These are phyloP conservation scores for Candida coquimbonensis DNA, from an alignment of 805 yeast species.

Conservation along the genomic window DNA sequence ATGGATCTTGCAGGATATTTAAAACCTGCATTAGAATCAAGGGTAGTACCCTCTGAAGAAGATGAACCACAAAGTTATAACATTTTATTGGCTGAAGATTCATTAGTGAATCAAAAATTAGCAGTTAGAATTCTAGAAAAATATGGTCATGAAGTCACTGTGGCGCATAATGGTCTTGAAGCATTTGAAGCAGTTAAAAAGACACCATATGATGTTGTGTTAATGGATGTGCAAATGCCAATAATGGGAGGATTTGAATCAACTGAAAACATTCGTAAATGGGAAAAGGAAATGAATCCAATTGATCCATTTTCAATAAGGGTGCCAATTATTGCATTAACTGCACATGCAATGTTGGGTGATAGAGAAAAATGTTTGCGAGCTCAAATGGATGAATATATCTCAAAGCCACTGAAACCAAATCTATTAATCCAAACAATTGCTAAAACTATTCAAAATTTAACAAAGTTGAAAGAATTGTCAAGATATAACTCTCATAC, in stretches of 20 bases:
- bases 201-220: conserved; percentile 69
- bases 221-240: conserved; percentile 95
- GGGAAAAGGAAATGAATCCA: conserved; percentile 77
- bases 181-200: conserved; percentile 71
- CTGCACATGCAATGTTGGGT: conserved; percentile 93
- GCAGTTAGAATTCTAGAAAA: conserved; percentile 82
- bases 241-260: conserved; percentile 94
- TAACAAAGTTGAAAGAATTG: conserved; percentile 52
- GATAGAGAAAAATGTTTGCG: conserved; percentile 39
- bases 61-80: conserved; percentile 72
- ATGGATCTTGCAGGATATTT: conserved; percentile 76
- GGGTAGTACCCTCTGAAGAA: conserved; percentile 71
- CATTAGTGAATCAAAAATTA: conserved; percentile 77
- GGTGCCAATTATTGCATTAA: conserved; percentile 82
- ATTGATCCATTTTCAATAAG: conserved; percentile 64
- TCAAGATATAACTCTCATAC: conserved; percentile 24
- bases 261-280: conserved; percentile 75
- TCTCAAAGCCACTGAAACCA: conserved; percentile 48
- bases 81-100: conserved; percentile 78
- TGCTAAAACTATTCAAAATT: conserved; percentile 70
- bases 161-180: conserved; percentile 80
- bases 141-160: conserved; percentile 77
- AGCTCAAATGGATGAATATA: conserved; percentile 47
- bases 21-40: conserved; percentile 77
- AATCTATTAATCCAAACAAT: conserved; percentile 70